These are phyloP conservation scores for Pythium guiyangense DNA, from an alignment of 352 stramenopile genomes.

Conservation along the genomic window DNA sequence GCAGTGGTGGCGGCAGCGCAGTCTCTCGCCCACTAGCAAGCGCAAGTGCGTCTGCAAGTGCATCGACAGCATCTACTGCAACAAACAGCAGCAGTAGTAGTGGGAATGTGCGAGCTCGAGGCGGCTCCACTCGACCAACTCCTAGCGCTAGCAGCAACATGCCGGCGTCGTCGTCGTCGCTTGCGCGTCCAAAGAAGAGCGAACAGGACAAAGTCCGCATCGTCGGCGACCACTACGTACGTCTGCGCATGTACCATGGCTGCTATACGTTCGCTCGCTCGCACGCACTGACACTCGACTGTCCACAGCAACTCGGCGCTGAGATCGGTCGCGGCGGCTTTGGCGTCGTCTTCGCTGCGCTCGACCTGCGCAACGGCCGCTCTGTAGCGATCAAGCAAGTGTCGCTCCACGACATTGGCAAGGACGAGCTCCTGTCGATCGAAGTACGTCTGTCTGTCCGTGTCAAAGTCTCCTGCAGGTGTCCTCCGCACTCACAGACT, in stretches of 20 bases:
- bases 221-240: slow-evolving; percentile 76
- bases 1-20: slow-evolving; percentile 9
- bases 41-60: too few species aligned
- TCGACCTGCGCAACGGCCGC: slow-evolving; percentile 78
- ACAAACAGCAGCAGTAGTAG: not conserved
- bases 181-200: slow-evolving; percentile 17
- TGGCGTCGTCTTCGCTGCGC: slow-evolving; percentile 85
- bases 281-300: too few species aligned
- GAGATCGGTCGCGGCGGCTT: slow-evolving; percentile 92
- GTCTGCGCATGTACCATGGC: too few species aligned
- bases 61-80: not conserved
- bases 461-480: too few species aligned
- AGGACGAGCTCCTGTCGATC: slow-evolving; percentile 78
- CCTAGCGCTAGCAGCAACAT: not conserved
- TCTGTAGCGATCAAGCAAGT: slow-evolving; percentile 88
- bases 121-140: slow-evolving; percentile 7
- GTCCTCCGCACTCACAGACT: too few species aligned
- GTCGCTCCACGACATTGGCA: slow-evolving; percentile 78
- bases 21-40: too few species aligned
- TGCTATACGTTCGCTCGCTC: too few species aligned
- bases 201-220: slow-evolving; percentile 54
- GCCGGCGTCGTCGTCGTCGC: too few species aligned
- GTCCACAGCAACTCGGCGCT: slow-evolving; percentile 88
- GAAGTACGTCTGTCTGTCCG: too few species aligned
- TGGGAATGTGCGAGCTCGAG: slow-evolving; percentile 8